phyloP scores from a whole-genome alignment of 1,284 basidiomycete species.

The Schizophyllum amplum region DNA sequence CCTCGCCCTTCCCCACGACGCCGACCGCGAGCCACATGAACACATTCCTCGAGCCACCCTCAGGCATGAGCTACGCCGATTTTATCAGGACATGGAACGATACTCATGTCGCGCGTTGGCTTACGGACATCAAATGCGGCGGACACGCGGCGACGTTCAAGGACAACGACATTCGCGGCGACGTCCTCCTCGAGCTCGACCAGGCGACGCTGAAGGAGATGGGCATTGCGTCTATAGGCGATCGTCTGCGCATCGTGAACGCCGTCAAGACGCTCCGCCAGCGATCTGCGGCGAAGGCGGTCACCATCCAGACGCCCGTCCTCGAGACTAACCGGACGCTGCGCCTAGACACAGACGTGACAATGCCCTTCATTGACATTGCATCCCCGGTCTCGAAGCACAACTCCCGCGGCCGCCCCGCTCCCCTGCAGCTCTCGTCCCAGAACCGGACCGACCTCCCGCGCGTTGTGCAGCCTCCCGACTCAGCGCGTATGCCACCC shows the following conservation, averaged over 20 bases:
- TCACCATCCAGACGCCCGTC: conserved; percentile 15
- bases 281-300: conserved; percentile 29
- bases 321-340: conserved; percentile 13
- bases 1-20: conserved; percentile 31
- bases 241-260: conserved; percentile 77
- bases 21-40: conserved; percentile 25
- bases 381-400: conserved; percentile 33
- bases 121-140: conserved; percentile 64
- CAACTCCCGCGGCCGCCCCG: conserved; percentile 38
- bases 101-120: conserved; percentile 61
- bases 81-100: conserved; percentile 67
- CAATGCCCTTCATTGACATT: conserved; percentile 20
- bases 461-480: conserved; percentile 45
- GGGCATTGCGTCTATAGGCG: conserved; percentile 82
- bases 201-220: conserved; percentile 82
- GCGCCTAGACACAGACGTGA: conserved; percentile 2
- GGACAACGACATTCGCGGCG: conserved; percentile 82
- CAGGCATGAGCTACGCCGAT: conserved; percentile 48
- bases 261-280: conserved; percentile 76
- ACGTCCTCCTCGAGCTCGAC: conserved; percentile 84
- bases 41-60: conserved; percentile 46
- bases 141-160: conserved; percentile 67
- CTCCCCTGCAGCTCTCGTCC: conserved; percentile 55
- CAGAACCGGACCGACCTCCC: conserved; percentile 50
- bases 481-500: conserved; percentile 36